Evolutionary conservation across 1,284 basidiomycete genomes (phyloP).

Genomic region (Lentinula novae-zelandiae): DNA sequence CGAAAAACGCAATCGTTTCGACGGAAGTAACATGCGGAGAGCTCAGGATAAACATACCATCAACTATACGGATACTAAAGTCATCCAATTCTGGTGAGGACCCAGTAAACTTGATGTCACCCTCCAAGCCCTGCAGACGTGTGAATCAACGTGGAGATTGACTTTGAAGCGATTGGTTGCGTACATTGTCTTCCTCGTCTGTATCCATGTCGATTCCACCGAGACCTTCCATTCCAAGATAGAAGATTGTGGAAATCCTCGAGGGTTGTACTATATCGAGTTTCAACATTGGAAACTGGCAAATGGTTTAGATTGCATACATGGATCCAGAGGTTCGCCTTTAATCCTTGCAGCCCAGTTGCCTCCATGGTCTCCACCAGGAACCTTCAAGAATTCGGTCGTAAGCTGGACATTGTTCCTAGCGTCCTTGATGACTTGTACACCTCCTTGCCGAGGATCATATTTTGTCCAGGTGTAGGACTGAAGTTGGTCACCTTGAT

Average conservation of each 20-base stretch:
- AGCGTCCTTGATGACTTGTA: constrained; percentile 80
- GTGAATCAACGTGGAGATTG: constrained; percentile 11
- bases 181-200: constrained; percentile 68
- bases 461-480: constrained; percentile 87
- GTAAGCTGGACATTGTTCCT: constrained; percentile 83
- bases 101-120: constrained; percentile 66
- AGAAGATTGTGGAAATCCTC: constrained; percentile 77
- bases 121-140: constrained; percentile 61
- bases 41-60: constrained; percentile 44
- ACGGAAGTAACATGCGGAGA: too few relatives aligned
- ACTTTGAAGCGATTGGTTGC: constrained; percentile 17
- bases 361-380: constrained; percentile 76
- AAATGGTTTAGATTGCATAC: constrained; percentile 31
- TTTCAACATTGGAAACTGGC: not conserved
- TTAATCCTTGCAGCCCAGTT: constrained; percentile 90
- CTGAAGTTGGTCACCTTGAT: constrained; percentile 79
- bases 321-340: constrained; percentile 71
- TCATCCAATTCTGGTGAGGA: constrained; percentile 76
- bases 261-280: constrained; percentile 32
- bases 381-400: constrained; percentile 81
- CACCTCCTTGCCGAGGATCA: constrained; percentile 81
- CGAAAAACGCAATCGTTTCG: not conserved
- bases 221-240: constrained; percentile 82
- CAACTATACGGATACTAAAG: constrained; percentile 78
- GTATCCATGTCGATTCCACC: constrained; percentile 80